Evolutionary conservation across 2,329 filamentous ascomycete genomes (phyloP).

Genomic region (Nectriaceae sp.): DNA sequence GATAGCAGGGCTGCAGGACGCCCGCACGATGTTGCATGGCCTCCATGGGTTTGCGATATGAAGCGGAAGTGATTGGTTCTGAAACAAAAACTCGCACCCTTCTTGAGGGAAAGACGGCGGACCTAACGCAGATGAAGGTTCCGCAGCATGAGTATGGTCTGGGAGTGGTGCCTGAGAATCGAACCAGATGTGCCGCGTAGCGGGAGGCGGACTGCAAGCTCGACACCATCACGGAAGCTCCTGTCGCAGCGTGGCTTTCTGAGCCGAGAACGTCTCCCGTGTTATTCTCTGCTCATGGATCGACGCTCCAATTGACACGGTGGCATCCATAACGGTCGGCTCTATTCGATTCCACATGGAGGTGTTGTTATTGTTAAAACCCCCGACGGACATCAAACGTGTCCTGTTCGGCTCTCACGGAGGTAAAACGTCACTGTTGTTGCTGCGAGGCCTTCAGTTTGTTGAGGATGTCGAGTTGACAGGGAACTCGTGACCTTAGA

Average conservation of each 20-base stretch:
- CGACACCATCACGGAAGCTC: not conserved
- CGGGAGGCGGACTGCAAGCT: not conserved
- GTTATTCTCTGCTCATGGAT: no score
- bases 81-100: not conserved
- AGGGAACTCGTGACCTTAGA: not conserved
- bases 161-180: no score
- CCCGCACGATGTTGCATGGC: conserved; percentile 25
- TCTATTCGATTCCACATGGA: no score
- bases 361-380: no score
- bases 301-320: no score
- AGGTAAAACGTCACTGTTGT: no score
- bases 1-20: conserved; percentile 15
- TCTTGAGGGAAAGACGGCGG: not conserved
- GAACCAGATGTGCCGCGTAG: not conserved
- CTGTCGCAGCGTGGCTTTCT: no score
- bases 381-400: no score
- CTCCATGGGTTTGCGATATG: not conserved
- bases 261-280: no score
- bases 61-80: not conserved
- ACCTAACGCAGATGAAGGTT: not conserved
- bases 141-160: no score
- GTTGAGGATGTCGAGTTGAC: conserved; percentile 16
- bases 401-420: no score
- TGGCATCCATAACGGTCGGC: no score
- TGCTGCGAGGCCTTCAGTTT: conserved; percentile 12